A percentile compares a stretch with the other conserved stretches of the same genome.
Conservation (phyloP, 352 stramenopile species). For the Elongisporangium prolatum region DNA sequence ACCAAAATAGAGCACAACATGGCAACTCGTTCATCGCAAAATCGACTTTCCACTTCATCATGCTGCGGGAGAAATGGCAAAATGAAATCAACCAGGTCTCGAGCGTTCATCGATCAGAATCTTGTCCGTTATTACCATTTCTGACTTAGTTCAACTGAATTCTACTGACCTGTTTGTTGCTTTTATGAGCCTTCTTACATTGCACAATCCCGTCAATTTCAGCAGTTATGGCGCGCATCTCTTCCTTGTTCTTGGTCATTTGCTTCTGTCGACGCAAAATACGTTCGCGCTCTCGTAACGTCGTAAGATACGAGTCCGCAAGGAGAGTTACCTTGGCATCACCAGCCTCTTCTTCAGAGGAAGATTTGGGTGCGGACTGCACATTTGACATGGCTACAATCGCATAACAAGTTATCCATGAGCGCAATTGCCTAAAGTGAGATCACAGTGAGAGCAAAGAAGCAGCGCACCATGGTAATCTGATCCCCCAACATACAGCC, state of each 20-base stretch:
- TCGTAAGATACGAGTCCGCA: constrained; percentile 41
- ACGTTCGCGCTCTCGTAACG: constrained; percentile 48
- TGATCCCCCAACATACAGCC: constrained; percentile 64
- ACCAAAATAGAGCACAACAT: not conserved
- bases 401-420: not conserved
- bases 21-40: not conserved
- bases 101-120: not conserved
- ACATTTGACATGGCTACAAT: constrained; percentile 50
- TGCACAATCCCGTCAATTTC: constrained; percentile 46
- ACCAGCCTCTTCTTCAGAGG: constrained; percentile 7
- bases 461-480: constrained; percentile 37
- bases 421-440: not conserved
- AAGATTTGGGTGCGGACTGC: not conserved
- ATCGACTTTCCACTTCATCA: not conserved
- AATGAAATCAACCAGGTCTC: not conserved
- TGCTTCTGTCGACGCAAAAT: constrained; percentile 39
- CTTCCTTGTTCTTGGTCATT: constrained; percentile 11
- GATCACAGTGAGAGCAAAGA: not conserved
- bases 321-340: constrained; percentile 16
- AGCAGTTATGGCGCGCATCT: constrained; percentile 34
- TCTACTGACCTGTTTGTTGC: constrained; percentile 24
- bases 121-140: constrained; percentile 5
- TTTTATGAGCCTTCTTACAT: constrained; percentile 60
- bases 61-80: not conserved
- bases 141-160: not conserved